These are phyloP conservation scores for Blastobotrys buckinghamii DNA, from an alignment of 1,139 yeast genomes.

Conservation along the genomic window DNA sequence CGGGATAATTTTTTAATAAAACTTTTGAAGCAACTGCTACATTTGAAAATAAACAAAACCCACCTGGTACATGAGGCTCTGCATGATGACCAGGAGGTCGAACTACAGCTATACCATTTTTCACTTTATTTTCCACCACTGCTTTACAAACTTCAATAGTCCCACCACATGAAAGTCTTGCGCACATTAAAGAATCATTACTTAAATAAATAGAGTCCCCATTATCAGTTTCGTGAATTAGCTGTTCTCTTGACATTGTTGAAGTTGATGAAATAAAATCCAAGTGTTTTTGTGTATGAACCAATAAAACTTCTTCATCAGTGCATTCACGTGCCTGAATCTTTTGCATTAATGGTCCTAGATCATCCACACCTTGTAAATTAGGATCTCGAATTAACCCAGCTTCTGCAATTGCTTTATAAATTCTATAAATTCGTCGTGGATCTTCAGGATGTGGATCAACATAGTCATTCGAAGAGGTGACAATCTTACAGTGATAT, in stretches of 20 bases:
- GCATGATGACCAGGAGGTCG: conserved; percentile 99
- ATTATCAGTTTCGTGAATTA: conserved; percentile 77
- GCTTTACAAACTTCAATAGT: conserved; percentile 95
- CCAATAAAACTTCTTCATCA: conserved; percentile 76
- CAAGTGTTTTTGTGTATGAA: conserved; percentile 78
- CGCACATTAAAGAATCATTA: conserved; percentile 82
- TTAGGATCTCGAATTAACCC: conserved; percentile 82
- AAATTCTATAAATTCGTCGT: conserved; percentile 86
- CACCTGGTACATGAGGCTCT: conserved; percentile 95
- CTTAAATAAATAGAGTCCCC: conserved; percentile 96
- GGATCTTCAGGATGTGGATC: conserved; percentile 99
- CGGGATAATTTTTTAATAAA: conserved; percentile 77
- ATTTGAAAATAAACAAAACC: conserved; percentile 91
- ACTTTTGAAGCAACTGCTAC: conserved; percentile 96
- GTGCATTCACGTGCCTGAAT: conserved; percentile 89
- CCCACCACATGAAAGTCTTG: conserved; percentile 93
- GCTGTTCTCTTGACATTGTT: conserved; percentile 68
- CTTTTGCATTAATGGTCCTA: conserved; percentile 85
- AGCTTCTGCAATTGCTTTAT: conserved; percentile 88
- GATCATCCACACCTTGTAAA: conserved; percentile 69
- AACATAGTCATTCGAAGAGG: conserved; percentile 86
- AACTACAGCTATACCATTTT: conserved; percentile 89
- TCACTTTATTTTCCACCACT: conserved; percentile 86
- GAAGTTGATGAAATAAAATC: conserved; percentile 71
- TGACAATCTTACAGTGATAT: conserved; percentile 90